Evolutionary conservation across 352 stramenopile genomes (phyloP), one percentile per base, ranked within the genome.

Genomic region (Pythium graminicola): DNA sequence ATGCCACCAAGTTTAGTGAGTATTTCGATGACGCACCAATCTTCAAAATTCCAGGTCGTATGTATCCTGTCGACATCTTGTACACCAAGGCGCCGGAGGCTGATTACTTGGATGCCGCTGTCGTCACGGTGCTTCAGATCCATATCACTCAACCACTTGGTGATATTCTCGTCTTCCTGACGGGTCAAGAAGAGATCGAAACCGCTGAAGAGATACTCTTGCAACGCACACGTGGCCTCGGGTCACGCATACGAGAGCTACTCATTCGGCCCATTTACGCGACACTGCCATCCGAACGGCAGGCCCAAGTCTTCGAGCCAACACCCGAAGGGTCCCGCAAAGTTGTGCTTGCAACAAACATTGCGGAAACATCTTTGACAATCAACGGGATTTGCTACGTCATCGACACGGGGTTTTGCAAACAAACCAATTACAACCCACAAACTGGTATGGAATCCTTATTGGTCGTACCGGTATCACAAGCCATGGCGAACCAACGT

Each of bases 331-430:
- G 40, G 2, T n/a, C 40, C 1, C 77, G 90, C 13, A 97, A 97
- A 67, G 88, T 99, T 23, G 95, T 99, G n/a, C 89, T 99, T 33
- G 94, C 86, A 14, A 99, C 97, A 38, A 99, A 99, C 73, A 97
- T 99, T 65, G 97, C 97, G 22, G 97, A 99, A 72, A 99, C 97
- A 24, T 99, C 93, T 53, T 67, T 99, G n/a, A 99, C 97, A 1
- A 99, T 99, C 72, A 96, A 99, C 70, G 97, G 96, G 20, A 98
- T 99, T 56, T 96, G 99, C 16, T 99, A 99, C 72, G 97, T 99
- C 26, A 86, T 99, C 35, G 97, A 99, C 74, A 94, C 96, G 20
- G 97, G 97, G 42, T 99, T 99, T 65, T 98, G 84, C 26, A 99
- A 99, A 76, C 96, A 99, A 72, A 99, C 99, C 76, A 93, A 99